Evolutionary conservation across 1,284 basidiomycete species (phyloP), one percentile per base, ranked within the genome.

Genomic region (Filobasidium uniguttulatum): DNA sequence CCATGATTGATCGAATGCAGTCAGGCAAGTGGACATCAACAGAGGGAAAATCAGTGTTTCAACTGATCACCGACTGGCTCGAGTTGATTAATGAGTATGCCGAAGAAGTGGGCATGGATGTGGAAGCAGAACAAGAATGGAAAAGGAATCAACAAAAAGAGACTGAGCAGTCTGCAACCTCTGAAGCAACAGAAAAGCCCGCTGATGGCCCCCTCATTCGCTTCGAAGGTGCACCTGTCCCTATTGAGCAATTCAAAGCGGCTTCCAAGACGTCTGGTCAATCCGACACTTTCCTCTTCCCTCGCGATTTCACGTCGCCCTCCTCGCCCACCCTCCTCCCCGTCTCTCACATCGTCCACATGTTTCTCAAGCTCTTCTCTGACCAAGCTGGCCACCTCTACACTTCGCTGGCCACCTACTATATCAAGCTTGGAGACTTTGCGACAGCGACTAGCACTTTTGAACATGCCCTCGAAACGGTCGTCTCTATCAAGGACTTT

Each of bases 361-460:
- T 97, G 59, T 94, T 93, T 7, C 72, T 99, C 30, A 75, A 75
- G 3, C 72, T 87, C 14, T 98, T 94, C 69, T 87, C 88, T 62
- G 94, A 99, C 67, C 93, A 98, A 71, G 87, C 90, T 1, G 94
- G 94, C 9, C 79, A 88, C 30, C 72, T 99, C 12, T 99, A 91
- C 90, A 87, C 89, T 3, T 93, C 93, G 0, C 69, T 98, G 31
- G 93, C 93, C 3, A 97, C 93, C 0, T 98, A 94, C 65, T 98
- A 91, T 90, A 91, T 94, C 71, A 94, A 96, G 70, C 81, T 89
- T 2, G 87, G 80, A 56, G 93, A 97, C 64, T 91, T 99, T 61
- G 90, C 91, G 49, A 78, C 82, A 50, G 89, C 85, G 7, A 83
- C 79, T 60, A 75, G 76, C 49, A 89, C 83, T 0, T 98, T 98